Evolutionary conservation across 1,284 basidiomycete genomes (phyloP).

Genomic region (Trichosporon sp.): DNA sequence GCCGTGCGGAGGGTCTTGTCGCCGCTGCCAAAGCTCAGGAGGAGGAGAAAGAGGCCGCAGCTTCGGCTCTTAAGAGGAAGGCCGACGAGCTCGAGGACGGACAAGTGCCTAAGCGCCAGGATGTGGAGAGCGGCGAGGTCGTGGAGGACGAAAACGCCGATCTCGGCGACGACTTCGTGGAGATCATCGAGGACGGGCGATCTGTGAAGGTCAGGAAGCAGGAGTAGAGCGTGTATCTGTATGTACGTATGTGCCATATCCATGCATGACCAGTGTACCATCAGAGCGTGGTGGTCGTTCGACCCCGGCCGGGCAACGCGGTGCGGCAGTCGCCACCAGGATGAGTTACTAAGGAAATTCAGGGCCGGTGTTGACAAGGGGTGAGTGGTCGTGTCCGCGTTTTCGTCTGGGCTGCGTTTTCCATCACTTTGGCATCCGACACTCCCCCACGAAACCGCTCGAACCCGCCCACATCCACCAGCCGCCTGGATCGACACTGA

Average conservation of each 20-base stretch:
- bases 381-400: conserved; percentile 4
- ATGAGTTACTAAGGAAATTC: conserved; percentile 5
- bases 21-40: conserved; percentile 2
- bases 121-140: conserved; percentile 20
- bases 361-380: background rate
- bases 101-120: conserved; percentile 9
- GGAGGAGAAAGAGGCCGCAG: background rate
- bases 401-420: background rate
- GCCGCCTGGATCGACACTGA: conserved; percentile 7
- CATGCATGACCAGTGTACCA: conserved; percentile 9
- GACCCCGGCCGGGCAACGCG: background rate
- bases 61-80: conserved; percentile 16
- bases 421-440: background rate
- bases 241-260: background rate
- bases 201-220: conserved; percentile 20
- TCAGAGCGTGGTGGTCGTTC: background rate
- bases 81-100: conserved; percentile 17
- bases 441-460: background rate
- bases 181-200: conserved; percentile 20
- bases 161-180: conserved; percentile 21
- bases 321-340: background rate
- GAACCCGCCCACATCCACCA: background rate
- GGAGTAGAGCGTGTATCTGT: conserved; percentile 11
- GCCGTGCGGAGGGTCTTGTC: conserved; percentile 5
- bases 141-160: conserved; percentile 19